These are phyloP conservation scores for Aotearoamyces nothofagi DNA, from an alignment of 2,329 filamentous ascomycete species.

Conservation along the genomic window DNA sequence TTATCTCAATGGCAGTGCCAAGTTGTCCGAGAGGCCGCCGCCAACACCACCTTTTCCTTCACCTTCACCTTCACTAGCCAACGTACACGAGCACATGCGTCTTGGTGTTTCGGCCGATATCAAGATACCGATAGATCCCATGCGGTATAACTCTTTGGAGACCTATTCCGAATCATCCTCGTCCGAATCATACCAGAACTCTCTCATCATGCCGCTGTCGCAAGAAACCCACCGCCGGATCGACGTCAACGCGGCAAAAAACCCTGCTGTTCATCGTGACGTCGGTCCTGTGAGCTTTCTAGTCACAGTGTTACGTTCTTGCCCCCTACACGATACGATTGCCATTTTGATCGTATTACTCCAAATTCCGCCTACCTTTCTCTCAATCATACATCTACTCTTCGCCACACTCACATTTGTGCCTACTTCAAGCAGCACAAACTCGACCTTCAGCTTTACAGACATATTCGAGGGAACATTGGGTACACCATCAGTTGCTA, in stretches of 20 bases:
- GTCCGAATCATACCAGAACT: conserved; percentile 30
- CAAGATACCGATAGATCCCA: conserved; percentile 22
- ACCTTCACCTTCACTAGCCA: conserved; percentile 22
- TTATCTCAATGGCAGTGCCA: conserved; percentile 33
- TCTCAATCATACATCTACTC: conserved; percentile 80
- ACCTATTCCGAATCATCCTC: conserved; percentile 39
- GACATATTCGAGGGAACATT: conserved; percentile 84
- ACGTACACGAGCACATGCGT: conserved; percentile 15
- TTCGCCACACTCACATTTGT: conserved; percentile 91
- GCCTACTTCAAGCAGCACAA: conserved; percentile 64
- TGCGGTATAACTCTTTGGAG: conserved; percentile 33
- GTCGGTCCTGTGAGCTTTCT: conserved; percentile 62
- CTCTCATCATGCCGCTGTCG: conserved; percentile 23
- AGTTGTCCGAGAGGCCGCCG: conserved; percentile 25
- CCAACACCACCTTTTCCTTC: conserved; percentile 23
- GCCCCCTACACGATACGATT: conserved; percentile 86
- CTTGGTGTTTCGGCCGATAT: conserved; percentile 12
- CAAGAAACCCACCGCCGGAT: conserved; percentile 45
- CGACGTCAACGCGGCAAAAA: conserved; percentile 55
- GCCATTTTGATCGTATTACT: conserved; percentile 93
- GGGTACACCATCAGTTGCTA: conserved; percentile 73
- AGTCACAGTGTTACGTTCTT: conserved; percentile 75
- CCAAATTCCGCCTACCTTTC: conserved; percentile 74
- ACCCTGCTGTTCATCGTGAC: conserved; percentile 53
- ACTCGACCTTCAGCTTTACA: conserved; percentile 56